Conservation (phyloP, 2,329 filamentous ascomycete species). For the Claviceps digitariae region DNA sequence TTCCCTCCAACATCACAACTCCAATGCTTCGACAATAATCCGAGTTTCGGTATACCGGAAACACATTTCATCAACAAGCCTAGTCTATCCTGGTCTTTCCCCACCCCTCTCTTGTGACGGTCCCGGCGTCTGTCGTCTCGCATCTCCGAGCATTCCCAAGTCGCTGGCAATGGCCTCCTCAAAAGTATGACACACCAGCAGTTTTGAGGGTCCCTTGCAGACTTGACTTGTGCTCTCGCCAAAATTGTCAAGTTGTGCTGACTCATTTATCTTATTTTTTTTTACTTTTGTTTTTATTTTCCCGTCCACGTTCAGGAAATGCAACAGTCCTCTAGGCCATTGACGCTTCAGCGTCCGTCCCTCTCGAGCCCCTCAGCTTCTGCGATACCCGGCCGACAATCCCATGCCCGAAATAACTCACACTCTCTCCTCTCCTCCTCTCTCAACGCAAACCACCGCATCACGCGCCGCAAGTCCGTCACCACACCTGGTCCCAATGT, state of each 20-base stretch:
- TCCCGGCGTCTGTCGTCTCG: slow-evolving; percentile 19
- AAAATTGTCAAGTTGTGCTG: slow-evolving; percentile 21
- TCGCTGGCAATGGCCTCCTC: slow-evolving; percentile 46
- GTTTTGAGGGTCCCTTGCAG: slow-evolving; percentile 12
- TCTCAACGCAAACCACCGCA: slow-evolving; percentile 68
- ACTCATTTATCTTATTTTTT: slow-evolving; percentile 13
- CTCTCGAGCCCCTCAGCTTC: slow-evolving; percentile 45
- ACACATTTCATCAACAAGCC: slow-evolving; percentile 2
- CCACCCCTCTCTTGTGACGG: slow-evolving; percentile 16
- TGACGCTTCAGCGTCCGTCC: slow-evolving; percentile 48
- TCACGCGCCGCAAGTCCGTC: slow-evolving; percentile 89
- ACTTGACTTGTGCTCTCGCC: slow-evolving; percentile 16
- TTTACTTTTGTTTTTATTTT: slow-evolving; percentile 7
- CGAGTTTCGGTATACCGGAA: slow-evolving; percentile 4
- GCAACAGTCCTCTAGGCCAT: slow-evolving; percentile 51
- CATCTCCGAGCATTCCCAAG: slow-evolving; percentile 20
- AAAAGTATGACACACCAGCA: slow-evolving; percentile 34
- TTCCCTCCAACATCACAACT: slow-evolving; percentile 6
- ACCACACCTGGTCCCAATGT: slow-evolving; percentile 61
- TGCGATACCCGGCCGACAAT: slow-evolving; percentile 44
- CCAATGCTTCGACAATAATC: slow-evolving; percentile 1
- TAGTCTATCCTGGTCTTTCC: slow-evolving; percentile 6
- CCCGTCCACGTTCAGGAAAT: slow-evolving; percentile 38
- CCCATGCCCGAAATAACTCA: slow-evolving; percentile 63
- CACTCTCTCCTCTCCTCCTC: slow-evolving; percentile 67